phyloP scores from a whole-genome alignment of 164 flowering plant genomes.

The Vitis vinifera region DNA sequence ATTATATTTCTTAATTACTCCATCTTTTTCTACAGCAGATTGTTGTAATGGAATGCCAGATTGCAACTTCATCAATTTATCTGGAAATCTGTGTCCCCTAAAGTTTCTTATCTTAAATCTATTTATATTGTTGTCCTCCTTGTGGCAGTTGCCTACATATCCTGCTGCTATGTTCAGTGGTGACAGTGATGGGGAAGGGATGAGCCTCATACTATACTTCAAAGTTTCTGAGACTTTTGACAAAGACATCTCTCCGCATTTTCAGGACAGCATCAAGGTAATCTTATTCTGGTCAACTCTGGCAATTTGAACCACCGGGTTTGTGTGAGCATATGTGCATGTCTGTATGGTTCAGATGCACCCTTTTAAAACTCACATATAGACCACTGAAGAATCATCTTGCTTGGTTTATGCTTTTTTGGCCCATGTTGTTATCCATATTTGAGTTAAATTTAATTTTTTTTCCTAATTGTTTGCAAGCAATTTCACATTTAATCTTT shows the following conservation, averaged over 20 bases:
- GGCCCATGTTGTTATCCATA: background rate
- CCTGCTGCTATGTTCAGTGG: slow-evolving; percentile 88
- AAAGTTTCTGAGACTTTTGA: slow-evolving; percentile 74
- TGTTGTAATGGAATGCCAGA: too few relatives aligned
- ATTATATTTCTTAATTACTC: background rate
- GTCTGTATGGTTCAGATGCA: too few relatives aligned
- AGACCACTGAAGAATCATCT: too few relatives aligned
- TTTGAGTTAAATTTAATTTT: background rate
- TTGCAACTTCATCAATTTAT: too few relatives aligned
- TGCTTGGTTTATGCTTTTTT: background rate
- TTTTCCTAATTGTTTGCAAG: background rate
- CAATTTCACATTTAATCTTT: too few relatives aligned
- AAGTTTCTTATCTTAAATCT: too few relatives aligned
- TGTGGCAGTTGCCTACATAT: slow-evolving; percentile 81
- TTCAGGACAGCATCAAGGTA: slow-evolving; percentile 78
- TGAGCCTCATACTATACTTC: slow-evolving; percentile 88
- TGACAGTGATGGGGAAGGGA: slow-evolving; percentile 89
- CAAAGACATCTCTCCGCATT: slow-evolving; percentile 56
- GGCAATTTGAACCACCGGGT: background rate
- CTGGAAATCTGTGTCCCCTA: too few relatives aligned
- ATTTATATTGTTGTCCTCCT: background rate
- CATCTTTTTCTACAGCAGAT: background rate
- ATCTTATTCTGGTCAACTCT: background rate
- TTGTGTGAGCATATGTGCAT: background rate
- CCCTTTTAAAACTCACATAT: too few relatives aligned